Evolutionary conservation across 768 basidiomycete genomes (phyloP), one percentile per base, ranked within the genome.

Genomic region (Leccinellum albellum): DNA sequence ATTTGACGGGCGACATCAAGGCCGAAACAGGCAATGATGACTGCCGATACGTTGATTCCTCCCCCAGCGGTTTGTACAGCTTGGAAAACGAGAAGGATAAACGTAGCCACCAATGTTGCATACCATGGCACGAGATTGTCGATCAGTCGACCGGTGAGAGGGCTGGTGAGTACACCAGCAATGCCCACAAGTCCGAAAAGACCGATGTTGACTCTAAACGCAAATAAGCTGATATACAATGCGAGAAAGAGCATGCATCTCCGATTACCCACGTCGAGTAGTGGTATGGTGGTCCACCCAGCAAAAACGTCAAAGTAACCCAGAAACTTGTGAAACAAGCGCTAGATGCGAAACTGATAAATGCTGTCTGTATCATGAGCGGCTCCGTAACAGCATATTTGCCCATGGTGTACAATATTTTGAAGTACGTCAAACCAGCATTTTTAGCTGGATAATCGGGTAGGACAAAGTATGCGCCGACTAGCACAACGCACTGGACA

Each of bases 361-460:
- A 70, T 58, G 79, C 75, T 3, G 78, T 75, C 68, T 94, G 92
- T 10, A 92, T 78, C 29, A 95, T 74, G 21, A 87, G 73, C 0
- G 93, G 92, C 69, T 94, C 89, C 0, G 88, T 94, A 35, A 86
- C 77, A 0, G 84, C 75, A 62, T 85, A 88, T 69, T 85, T 87
- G 6, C 75, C 85, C 92, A 94, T 94, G 9, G 86, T 87, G 70
- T 76, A 82, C 31, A 91, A 71, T 47, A 93, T 87, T 17, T 83
- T 72, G 61, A 75, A 77, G 71, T 94, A 94, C 3, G 83, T 82
- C 59, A 91, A 53, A 47, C 81, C 73, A 21, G 65, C 70, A 66
- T 88, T 87, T 68, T 89, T 92, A 13, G 87, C 81, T 1, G 91
- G 92, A 64, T 89, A 93, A 70, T 95, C 91, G 1, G 91, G 91